Percentiles rank a stretch among this genome's conserved stretches.
These are phyloP conservation scores for Chimonanthus praecox DNA, from an alignment of 164 flowering plant genomes.

Conservation along the genomic window DNA sequence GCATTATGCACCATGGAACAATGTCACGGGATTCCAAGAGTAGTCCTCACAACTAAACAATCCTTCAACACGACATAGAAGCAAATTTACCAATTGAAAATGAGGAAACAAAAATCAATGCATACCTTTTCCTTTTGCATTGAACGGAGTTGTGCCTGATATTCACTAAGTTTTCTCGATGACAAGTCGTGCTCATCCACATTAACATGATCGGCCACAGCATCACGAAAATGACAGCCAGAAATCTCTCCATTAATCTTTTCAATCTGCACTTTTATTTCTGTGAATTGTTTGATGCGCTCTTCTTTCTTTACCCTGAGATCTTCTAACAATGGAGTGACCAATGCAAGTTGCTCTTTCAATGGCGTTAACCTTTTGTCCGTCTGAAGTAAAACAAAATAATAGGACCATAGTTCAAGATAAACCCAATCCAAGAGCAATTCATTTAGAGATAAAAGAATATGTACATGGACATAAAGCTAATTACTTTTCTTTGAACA, in stretches of 20 bases:
- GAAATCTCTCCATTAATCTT: conserved; percentile 74
- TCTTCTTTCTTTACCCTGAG: conserved; percentile 61
- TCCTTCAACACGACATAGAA: not conserved
- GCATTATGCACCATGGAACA: too few species aligned
- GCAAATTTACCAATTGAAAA: conserved; percentile 7
- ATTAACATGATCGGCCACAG: conserved; percentile 18
- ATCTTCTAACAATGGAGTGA: conserved; percentile 66
- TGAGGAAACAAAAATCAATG: not conserved
- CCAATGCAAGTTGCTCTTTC: conserved; percentile 65
- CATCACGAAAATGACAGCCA: conserved; percentile 34
- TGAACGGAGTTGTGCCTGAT: conserved; percentile 48
- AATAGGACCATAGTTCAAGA: not conserved
- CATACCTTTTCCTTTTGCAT: conserved; percentile 87
- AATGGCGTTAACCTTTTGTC: conserved; percentile 51
- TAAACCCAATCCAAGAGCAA: not conserved
- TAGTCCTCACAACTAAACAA: not conserved
- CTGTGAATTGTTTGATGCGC: conserved; percentile 62
- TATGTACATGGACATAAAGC: not conserved
- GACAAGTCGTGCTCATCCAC: conserved; percentile 69
- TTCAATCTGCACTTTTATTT: conserved; percentile 59
- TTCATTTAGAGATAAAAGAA: not conserved
- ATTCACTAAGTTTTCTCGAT: conserved; percentile 60
- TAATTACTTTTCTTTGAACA: not conserved
- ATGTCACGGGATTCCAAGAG: too few species aligned
- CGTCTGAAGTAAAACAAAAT: conserved; percentile 13